Conservation (phyloP, 768 basidiomycete genomes). For the Macrolepiota fuliginosa region DNA sequence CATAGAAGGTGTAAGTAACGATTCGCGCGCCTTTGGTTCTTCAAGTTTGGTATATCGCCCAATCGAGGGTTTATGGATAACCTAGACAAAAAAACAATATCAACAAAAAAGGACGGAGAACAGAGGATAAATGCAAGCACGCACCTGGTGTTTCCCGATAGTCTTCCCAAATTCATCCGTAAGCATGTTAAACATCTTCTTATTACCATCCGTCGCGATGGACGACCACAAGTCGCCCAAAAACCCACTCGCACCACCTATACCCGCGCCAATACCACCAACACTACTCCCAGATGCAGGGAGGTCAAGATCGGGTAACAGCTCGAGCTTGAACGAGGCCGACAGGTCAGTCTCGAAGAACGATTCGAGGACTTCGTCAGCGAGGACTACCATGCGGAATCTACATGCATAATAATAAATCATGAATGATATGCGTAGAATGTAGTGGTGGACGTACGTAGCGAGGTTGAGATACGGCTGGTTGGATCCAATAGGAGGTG, state of each 20-base stretch:
- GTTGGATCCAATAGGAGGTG: conserved; percentile 62
- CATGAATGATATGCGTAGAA: neutral
- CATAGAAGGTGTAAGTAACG: conserved; percentile 72
- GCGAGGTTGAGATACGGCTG: conserved; percentile 92
- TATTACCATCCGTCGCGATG: conserved; percentile 89
- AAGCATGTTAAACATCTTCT: conserved; percentile 89
- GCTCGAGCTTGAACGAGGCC: conserved; percentile 79
- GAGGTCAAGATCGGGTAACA: conserved; percentile 65
- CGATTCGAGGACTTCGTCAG: conserved; percentile 93
- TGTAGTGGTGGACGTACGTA: conserved; percentile 46
- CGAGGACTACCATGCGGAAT: conserved; percentile 98
- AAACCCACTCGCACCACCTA: conserved; percentile 46
- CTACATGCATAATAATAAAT: conserved; percentile 30
- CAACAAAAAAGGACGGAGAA: neutral
- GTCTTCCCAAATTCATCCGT: conserved; percentile 94
- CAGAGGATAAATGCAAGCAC: conserved; percentile 10
- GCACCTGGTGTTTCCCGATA: conserved; percentile 87
- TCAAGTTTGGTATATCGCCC: conserved; percentile 81
- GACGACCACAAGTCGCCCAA: conserved; percentile 86
- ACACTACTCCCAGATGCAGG: conserved; percentile 33
- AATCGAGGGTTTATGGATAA: conserved; percentile 78
- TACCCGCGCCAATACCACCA: too few relatives aligned
- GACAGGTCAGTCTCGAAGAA: conserved; percentile 96
- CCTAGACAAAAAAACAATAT: conserved; percentile 30
- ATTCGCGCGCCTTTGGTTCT: conserved; percentile 87